Conservation (phyloP, 2,329 filamentous ascomycete species). For the Fusarium haematococcum region DNA sequence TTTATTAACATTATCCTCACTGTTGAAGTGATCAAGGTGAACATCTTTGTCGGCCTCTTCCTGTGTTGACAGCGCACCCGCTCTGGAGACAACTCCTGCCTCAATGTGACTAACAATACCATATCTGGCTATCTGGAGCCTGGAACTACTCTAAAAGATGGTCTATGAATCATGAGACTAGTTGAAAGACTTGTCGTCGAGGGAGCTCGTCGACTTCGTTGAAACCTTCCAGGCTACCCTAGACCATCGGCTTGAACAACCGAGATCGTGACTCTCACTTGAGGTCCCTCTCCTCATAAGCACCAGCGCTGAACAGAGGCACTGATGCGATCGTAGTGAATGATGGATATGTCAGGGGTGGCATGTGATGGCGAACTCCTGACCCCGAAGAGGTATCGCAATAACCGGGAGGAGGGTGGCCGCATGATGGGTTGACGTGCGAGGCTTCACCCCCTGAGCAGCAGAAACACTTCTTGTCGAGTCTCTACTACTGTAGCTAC, state of each 20-base stretch:
- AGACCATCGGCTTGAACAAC: not conserved
- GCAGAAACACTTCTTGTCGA: not conserved
- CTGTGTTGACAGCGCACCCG: not conserved
- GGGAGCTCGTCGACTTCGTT: not conserved
- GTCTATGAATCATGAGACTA: not conserved
- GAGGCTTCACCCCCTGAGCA: not conserved
- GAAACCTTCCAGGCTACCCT: not conserved
- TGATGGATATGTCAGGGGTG: not conserved
- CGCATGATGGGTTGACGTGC: not conserved
- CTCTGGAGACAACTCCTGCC: not conserved
- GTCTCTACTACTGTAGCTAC: too few relatives aligned
- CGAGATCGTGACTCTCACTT: not conserved
- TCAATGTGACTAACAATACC: not conserved
- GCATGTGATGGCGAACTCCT: conserved; percentile 18
- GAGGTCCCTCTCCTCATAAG: not conserved
- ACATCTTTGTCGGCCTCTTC: not conserved
- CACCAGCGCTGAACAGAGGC: not conserved
- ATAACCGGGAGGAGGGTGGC: not conserved
- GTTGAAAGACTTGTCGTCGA: too few relatives aligned
- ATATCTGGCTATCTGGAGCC: not conserved
- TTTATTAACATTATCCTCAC: not conserved
- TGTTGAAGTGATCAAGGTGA: not conserved
- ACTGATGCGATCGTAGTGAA: not conserved
- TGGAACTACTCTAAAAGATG: not conserved
- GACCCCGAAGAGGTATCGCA: conserved; percentile 5